Conservation (phyloP, 495 filamentous ascomycete species). For the Venustampulla echinocandica region DNA sequence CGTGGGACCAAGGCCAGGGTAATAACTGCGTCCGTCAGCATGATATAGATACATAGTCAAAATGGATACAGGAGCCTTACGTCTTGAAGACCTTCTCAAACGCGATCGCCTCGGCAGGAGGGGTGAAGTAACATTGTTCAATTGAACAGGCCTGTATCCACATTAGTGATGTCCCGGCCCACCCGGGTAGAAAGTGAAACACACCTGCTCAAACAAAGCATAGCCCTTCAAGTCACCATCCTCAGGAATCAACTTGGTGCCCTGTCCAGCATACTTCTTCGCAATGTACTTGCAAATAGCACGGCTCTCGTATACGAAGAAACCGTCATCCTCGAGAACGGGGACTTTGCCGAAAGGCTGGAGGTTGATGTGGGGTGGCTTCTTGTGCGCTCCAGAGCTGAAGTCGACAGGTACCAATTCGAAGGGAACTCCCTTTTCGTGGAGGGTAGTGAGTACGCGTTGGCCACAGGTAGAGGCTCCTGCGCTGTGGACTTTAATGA, state of each 20-base stretch:
- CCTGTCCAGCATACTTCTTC: constrained; percentile 15
- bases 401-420: constrained; percentile 36
- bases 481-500: constrained; percentile 23
- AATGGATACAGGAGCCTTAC: not conserved
- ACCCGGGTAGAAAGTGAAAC: not conserved
- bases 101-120: constrained; percentile 9
- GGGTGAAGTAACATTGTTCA: constrained; percentile 19
- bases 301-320: constrained; percentile 25
- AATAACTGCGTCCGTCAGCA: constrained; percentile 5
- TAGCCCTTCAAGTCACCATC: constrained; percentile 13
- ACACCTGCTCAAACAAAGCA: constrained; percentile 1
- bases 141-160: constrained; percentile 16
- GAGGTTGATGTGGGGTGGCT: constrained; percentile 4
- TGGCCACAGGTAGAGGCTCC: constrained; percentile 17
- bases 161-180: not conserved
- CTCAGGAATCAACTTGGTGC: constrained; percentile 22
- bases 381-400: constrained; percentile 16
- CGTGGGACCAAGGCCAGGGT: constrained; percentile 9
- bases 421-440: constrained; percentile 27
- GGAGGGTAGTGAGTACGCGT: constrained; percentile 8
- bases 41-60: not conserved
- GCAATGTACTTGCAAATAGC: constrained; percentile 26
- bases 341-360: constrained; percentile 27
- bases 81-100: constrained; percentile 19
- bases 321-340: constrained; percentile 25